Evolutionary conservation across 441 rosid species (phyloP).

Genomic region (Pelargonium citronellum): DNA sequence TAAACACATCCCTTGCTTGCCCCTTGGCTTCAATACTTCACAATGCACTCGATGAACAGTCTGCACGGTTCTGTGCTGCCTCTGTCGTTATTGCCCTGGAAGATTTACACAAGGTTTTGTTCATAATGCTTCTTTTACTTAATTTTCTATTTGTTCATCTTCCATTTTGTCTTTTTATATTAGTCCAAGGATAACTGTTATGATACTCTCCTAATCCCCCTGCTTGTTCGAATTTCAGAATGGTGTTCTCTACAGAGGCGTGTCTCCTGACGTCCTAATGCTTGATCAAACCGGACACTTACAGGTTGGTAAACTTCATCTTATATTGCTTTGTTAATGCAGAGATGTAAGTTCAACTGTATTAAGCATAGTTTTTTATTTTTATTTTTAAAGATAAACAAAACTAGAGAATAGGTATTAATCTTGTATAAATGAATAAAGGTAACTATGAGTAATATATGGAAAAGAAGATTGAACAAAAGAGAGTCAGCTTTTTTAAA

Average conservation of each 20-base stretch:
- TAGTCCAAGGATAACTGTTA: neutral
- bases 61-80: slow-evolving; percentile 71
- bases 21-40: slow-evolving; percentile 78
- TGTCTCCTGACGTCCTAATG: slow-evolving; percentile 78
- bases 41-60: slow-evolving; percentile 64
- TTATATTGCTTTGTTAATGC: too few relatives aligned
- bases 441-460: too few relatives aligned
- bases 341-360: too few relatives aligned
- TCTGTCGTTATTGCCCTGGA: slow-evolving; percentile 66
- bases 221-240: slow-evolving; percentile 47
- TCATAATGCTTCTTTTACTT: slow-evolving; percentile 5
- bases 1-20: slow-evolving; percentile 68
- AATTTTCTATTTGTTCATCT: slow-evolving; percentile 5
- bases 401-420: too few relatives aligned
- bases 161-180: slow-evolving; percentile 5
- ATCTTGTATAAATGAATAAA: too few relatives aligned
- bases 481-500: neutral
- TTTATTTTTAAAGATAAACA: too few relatives aligned
- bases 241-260: slow-evolving; percentile 78
- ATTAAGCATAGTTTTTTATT: too few relatives aligned
- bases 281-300: slow-evolving; percentile 70
- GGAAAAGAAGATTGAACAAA: neutral
- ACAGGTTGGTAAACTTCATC: slow-evolving; percentile 45
- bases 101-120: slow-evolving; percentile 67
- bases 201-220: neutral